A percentile compares a stretch with the other conserved stretches of the same genome.
phyloP scores from a whole-genome alignment of 129 eudicot genomes.

The Pittosporum tobira region DNA sequence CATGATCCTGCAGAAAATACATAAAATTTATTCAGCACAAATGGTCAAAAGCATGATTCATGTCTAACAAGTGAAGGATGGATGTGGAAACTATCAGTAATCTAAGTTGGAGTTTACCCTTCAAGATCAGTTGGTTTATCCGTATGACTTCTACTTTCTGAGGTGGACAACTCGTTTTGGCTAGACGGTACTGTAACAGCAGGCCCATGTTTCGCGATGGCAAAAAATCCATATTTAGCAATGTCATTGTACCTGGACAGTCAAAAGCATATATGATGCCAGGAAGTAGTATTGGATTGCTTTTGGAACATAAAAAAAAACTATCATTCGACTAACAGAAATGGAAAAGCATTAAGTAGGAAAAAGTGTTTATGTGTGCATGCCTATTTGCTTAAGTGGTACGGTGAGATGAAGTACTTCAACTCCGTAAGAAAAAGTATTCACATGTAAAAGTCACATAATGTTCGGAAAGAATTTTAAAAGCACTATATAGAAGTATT shows the following conservation, averaged over 20 bases:
- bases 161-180: slow-evolving; percentile 34
- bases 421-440: too few species aligned
- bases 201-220: slow-evolving; percentile 36
- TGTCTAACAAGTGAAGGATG: not conserved
- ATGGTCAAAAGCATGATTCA: not conserved
- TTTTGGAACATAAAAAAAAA: not conserved
- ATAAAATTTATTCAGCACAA: not conserved
- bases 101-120: slow-evolving; percentile 35
- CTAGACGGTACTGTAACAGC: slow-evolving; percentile 16
- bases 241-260: slow-evolving; percentile 86
- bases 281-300: not conserved
- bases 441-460: too few species aligned
- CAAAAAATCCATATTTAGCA: slow-evolving; percentile 75
- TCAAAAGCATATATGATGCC: not conserved
- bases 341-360: not conserved
- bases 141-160: slow-evolving; percentile 22
- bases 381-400: too few species aligned
- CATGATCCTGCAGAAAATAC: slow-evolving; percentile 53
- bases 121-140: slow-evolving; percentile 77
- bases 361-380: too few species aligned
- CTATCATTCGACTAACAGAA: not conserved
- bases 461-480: not conserved
- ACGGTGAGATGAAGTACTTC: too few species aligned
- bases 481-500: too few species aligned
- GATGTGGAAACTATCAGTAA: slow-evolving; percentile 3